Conservation (phyloP, 2,329 filamentous ascomycete genomes). For the Sarocladiaceae sp. region DNA sequence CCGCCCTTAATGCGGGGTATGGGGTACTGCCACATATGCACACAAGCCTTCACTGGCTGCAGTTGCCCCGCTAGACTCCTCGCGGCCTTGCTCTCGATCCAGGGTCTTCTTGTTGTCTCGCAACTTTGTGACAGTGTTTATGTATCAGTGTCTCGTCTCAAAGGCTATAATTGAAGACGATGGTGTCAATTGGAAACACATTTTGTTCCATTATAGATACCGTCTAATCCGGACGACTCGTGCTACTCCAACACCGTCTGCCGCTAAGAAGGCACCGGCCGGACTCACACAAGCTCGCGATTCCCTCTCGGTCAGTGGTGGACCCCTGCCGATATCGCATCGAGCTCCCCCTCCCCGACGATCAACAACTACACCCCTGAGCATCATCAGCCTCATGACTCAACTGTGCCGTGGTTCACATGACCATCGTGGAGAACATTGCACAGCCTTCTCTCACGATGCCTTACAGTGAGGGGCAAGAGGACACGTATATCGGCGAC, state of each 20-base stretch:
- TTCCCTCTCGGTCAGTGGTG: neutral
- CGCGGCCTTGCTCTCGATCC: neutral
- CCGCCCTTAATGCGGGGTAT: conserved; percentile 4
- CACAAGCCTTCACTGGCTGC: neutral
- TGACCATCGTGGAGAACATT: conserved; percentile 2
- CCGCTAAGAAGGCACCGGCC: neutral
- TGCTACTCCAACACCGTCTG: no score
- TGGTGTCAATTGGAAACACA: no score
- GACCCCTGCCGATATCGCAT: conserved; percentile 1
- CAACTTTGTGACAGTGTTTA: neutral
- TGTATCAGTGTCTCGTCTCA: neutral
- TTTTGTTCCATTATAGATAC: no score
- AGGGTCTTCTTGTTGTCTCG: conserved; percentile 1
- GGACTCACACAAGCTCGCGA: neutral
- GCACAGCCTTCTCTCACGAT: neutral
- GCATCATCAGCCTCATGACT: conserved; percentile 4
- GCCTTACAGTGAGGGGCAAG: neutral
- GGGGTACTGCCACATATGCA: neutral
- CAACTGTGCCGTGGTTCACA: conserved; percentile 2
- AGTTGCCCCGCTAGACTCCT: neutral
- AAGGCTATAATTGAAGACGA: neutral
- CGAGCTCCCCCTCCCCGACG: neutral
- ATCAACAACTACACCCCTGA: neutral
- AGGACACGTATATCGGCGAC: neutral
- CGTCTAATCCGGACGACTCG: no score